These are phyloP conservation scores for Helichrysum umbraculigerum DNA, from an alignment of 129 eudicot genomes.

Conservation along the genomic window DNA sequence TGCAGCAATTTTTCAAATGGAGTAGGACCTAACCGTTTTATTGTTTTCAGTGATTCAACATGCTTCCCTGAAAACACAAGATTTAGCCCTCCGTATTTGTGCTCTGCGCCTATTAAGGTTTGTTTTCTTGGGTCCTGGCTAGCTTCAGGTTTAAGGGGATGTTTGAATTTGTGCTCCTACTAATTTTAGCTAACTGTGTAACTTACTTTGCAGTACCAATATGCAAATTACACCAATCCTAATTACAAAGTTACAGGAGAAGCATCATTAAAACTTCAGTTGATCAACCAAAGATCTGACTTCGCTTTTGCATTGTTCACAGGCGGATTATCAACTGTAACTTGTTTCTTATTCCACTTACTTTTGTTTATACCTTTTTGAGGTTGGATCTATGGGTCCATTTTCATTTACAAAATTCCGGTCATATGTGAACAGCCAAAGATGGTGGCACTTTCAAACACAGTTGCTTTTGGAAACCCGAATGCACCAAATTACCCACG, in stretches of 20 bases:
- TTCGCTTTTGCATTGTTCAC: conserved; percentile 81
- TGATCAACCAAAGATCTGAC: conserved; percentile 87
- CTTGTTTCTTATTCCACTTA: neutral
- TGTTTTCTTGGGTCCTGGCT: conserved; percentile 21
- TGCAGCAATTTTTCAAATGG: neutral
- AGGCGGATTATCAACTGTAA: conserved; percentile 79
- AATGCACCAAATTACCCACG: conserved; percentile 94
- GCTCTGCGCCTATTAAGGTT: conserved; percentile 94
- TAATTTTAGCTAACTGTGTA: conserved; percentile 8
- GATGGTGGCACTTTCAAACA: conserved; percentile 73
- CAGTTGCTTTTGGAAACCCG: conserved; percentile 76
- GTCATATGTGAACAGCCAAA: conserved; percentile 62
- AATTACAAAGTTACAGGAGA: conserved; percentile 61
- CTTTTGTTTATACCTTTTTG: neutral
- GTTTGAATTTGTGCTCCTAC: neutral
- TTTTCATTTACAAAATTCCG: conserved; percentile 19
- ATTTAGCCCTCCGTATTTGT: conserved; percentile 65
- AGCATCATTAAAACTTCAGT: conserved; percentile 71
- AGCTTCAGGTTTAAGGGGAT: neutral
- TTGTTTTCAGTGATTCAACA: conserved; percentile 58
- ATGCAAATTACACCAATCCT: conserved; percentile 74
- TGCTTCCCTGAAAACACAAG: conserved; percentile 69
- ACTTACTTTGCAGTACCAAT: conserved; percentile 69
- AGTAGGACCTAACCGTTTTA: neutral
- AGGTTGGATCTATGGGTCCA: neutral